Evolutionary conservation across 345 rosid species (phyloP).

Genomic region (Noccaea caerulescens): DNA sequence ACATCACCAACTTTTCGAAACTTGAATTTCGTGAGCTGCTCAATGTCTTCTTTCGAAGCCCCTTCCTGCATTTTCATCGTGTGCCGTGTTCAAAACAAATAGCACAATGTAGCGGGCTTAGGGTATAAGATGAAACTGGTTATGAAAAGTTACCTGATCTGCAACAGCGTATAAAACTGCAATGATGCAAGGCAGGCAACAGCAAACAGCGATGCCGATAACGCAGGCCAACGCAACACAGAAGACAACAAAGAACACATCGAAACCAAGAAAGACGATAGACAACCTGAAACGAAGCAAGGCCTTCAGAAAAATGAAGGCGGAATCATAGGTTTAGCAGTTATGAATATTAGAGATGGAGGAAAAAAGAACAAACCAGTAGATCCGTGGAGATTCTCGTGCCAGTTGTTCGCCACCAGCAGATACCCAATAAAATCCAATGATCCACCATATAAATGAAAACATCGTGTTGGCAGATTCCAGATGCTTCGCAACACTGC

Average conservation of each 20-base stretch:
- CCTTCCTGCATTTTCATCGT: slow-evolving; percentile 65
- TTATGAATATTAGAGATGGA: background rate
- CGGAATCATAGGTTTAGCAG: background rate
- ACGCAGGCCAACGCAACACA: slow-evolving; percentile 96
- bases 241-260: slow-evolving; percentile 94
- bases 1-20: slow-evolving; percentile 53
- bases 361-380: slow-evolving; percentile 58
- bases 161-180: slow-evolving; percentile 94
- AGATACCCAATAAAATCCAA: slow-evolving; percentile 99
- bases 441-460: slow-evolving; percentile 98
- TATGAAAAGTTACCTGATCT: slow-evolving; percentile 74
- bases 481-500: slow-evolving; percentile 83
- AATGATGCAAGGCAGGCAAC: slow-evolving; percentile 97
- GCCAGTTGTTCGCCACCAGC: slow-evolving; percentile 85
- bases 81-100: background rate
- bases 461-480: slow-evolving; percentile 99
- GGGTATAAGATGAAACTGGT: slow-evolving; percentile 10
- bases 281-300: slow-evolving; percentile 74
- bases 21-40: slow-evolving; percentile 76
- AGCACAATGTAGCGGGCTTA: background rate
- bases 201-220: slow-evolving; percentile 97
- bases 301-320: slow-evolving; percentile 14
- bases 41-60: slow-evolving; percentile 91
- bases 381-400: slow-evolving; percentile 72
- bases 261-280: slow-evolving; percentile 89